These are phyloP conservation scores for Bipolaris victoriae DNA, from an alignment of 2,329 filamentous ascomycete genomes.

Conservation along the genomic window DNA sequence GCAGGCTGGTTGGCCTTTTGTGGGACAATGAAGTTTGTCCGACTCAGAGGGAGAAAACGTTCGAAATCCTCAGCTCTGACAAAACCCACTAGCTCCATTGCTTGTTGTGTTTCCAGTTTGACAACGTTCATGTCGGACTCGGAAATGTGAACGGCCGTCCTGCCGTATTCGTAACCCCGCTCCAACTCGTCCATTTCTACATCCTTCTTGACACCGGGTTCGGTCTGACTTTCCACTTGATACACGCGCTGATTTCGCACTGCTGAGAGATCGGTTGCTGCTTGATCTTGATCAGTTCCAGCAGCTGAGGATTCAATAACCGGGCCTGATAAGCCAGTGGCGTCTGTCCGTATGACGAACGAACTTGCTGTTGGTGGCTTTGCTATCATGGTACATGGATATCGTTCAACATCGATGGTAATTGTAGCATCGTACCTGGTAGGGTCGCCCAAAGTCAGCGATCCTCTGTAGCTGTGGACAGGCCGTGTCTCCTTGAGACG, in stretches of 20 bases:
- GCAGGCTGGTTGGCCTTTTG: constrained; percentile 82
- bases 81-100: constrained; percentile 86
- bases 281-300: constrained; percentile 50
- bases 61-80: constrained; percentile 78
- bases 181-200: constrained; percentile 82
- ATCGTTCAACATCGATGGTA: constrained; percentile 86
- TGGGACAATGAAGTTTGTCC: constrained; percentile 76
- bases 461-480: constrained; percentile 78
- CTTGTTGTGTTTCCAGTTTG: constrained; percentile 77
- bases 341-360: constrained; percentile 65
- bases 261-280: constrained; percentile 60
- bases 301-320: constrained; percentile 62
- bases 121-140: constrained; percentile 87
- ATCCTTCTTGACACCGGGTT: constrained; percentile 79
- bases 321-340: constrained; percentile 53
- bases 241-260: constrained; percentile 84
- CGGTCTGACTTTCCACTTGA: constrained; percentile 75
- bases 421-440: constrained; percentile 75
- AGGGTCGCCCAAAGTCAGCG: constrained; percentile 79
- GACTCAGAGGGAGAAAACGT: constrained; percentile 83
- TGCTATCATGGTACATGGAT: constrained; percentile 82
- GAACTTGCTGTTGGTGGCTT: constrained; percentile 76
- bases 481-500: constrained; percentile 77
- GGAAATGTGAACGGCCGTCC: constrained; percentile 87
- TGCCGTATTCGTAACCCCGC: constrained; percentile 93